Conservation (phyloP, 306 rosid species). For the peach (Prunus persica) region Prunus_persica_NCBIv2 NC_034014.1:21221001-21221500, state of each 20-base stretch:
- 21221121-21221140: constrained; percentile 91
- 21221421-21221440: too few species aligned
- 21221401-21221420: too few species aligned
- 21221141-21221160: constrained; percentile 21
- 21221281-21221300: constrained; percentile 95
- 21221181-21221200: constrained; percentile 8
- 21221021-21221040: constrained; percentile 44
- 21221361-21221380: neutral
- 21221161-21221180: neutral
- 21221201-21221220: constrained; percentile 25
- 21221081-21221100: constrained; percentile 92
- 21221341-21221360: neutral
- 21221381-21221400: too few species aligned
- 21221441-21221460: too few species aligned
- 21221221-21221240: constrained; percentile 87
- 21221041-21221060: constrained; percentile 77
- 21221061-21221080: constrained; percentile 93
- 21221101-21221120: constrained; percentile 77
- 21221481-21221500: constrained; percentile 54
- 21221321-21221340: constrained; percentile 2
- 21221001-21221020: constrained; percentile 68
- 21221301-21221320: constrained; percentile 49
- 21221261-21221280: constrained; percentile 95
- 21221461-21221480: constrained; percentile 43
- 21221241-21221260: constrained; percentile 95